Percentiles rank a stretch among this genome's conserved stretches.
Conservation (phyloP, 176 grass and related monocot species). For the Avena insularis region DNA sequence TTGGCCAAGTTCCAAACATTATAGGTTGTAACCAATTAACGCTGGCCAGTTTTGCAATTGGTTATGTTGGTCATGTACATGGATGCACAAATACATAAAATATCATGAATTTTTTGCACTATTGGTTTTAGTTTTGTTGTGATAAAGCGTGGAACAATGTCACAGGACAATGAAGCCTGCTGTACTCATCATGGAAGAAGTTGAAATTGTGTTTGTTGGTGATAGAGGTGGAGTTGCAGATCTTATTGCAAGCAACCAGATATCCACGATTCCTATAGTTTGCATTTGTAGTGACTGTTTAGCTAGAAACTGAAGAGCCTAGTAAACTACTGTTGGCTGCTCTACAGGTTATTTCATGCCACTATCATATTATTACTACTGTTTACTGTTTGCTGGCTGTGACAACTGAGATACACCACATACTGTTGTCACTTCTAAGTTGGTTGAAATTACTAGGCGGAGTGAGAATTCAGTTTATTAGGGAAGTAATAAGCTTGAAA, state of each 20-base stretch:
- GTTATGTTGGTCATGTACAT: constrained; percentile 37
- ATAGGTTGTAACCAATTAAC: constrained; percentile 88
- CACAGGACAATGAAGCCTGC: constrained; percentile 63
- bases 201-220: constrained; percentile 97
- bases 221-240: constrained; percentile 97
- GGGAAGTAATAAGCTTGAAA: too few relatives aligned
- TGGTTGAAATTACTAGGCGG: too few relatives aligned
- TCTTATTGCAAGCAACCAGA: constrained; percentile 91
- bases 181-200: constrained; percentile 94
- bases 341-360: too few relatives aligned
- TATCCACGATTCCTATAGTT: constrained; percentile 87
- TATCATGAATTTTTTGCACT: constrained; percentile 31
- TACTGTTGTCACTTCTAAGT: too few relatives aligned
- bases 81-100: neutral
- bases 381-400: too few relatives aligned
- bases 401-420: too few relatives aligned
- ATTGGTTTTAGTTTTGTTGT: constrained; percentile 3
- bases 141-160: constrained; percentile 46
- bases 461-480: too few relatives aligned
- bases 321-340: too few relatives aligned
- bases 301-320: too few relatives aligned
- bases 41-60: constrained; percentile 48
- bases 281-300: constrained; percentile 85
- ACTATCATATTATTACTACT: too few relatives aligned
- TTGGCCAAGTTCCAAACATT: constrained; percentile 75